Percentiles rank a stretch among this genome's conserved stretches.
These are phyloP conservation scores for Mayamaea pseudoterrestris DNA, from an alignment of 108 stramenopile genomes.

Conservation along the genomic window DNA sequence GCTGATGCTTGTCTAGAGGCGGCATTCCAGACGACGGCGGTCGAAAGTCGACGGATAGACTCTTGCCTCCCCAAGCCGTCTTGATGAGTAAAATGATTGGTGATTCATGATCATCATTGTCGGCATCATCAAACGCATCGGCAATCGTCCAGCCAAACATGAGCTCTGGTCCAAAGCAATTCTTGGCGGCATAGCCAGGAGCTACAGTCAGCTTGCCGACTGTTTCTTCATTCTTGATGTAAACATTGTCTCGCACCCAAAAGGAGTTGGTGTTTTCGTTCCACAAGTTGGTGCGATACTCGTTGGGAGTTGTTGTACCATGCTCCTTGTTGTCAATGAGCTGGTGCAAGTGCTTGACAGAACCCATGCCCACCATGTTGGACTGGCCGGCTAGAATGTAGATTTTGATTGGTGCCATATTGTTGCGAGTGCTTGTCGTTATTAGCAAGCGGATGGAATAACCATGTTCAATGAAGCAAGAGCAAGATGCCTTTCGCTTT, in stretches of 20 bases:
- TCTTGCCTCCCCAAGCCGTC: conserved; percentile 26
- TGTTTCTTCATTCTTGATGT: conserved; percentile 9
- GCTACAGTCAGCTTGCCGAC: conserved; percentile 2
- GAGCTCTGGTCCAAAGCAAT: conserved; percentile 24
- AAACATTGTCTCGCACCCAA: conserved; percentile 11
- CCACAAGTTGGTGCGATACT: conserved; percentile 2
- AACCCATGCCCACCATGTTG: conserved; percentile 31
- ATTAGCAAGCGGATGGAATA: conserved; percentile 9
- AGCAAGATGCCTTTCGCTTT: conserved; percentile 4
- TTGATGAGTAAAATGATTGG: conserved; percentile 23
- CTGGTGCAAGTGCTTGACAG: not conserved
- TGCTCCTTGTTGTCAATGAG: conserved; percentile 2
- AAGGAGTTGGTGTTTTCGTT: not conserved
- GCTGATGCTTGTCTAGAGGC: too few species aligned
- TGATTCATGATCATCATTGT: not conserved
- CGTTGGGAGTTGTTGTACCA: not conserved
- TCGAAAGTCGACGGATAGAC: conserved; percentile 23
- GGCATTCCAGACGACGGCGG: conserved; percentile 27
- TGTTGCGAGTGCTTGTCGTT: too few species aligned
- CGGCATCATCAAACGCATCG: conserved; percentile 1
- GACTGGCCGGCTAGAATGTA: conserved; percentile 33
- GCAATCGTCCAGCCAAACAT: conserved; percentile 19
- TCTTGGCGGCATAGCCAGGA: conserved; percentile 2
- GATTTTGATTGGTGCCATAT: conserved; percentile 17
- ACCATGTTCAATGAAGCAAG: not conserved